phyloP scores from a whole-genome alignment of 1,284 basidiomycete genomes.

The Irpex rosettiformis region DNA sequence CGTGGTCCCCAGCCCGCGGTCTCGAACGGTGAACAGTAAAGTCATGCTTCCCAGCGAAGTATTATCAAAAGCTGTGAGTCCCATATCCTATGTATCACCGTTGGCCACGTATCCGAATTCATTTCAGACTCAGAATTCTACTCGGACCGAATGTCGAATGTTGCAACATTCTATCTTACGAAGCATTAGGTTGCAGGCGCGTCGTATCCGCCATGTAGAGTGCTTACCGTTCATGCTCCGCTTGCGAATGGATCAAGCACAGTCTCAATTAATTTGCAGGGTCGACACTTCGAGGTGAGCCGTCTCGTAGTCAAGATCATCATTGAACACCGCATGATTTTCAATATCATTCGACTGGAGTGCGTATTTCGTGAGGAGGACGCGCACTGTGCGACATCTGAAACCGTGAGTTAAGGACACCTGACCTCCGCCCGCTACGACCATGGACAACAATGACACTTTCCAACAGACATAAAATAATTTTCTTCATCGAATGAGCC shows the following conservation, averaged over 20 bases:
- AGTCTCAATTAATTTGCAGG: neutral
- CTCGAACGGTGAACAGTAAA: no score
- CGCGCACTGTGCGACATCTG: neutral
- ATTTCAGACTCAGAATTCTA: no score
- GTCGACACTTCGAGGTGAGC: neutral
- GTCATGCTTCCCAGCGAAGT: no score
- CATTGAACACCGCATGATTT: neutral
- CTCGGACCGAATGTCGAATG: neutral
- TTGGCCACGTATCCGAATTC: no score
- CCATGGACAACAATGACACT: no score
- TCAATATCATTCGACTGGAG: neutral
- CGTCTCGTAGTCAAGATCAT: neutral
- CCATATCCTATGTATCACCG: neutral
- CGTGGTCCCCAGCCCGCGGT: no score
- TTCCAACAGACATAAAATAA: no score
- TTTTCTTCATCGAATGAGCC: no score
- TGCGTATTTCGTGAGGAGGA: neutral
- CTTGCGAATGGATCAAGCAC: neutral
- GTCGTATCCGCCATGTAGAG: neutral
- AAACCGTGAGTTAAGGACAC: neutral
- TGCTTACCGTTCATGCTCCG: neutral
- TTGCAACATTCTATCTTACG: neutral
- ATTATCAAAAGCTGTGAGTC: neutral
- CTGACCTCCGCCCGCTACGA: no score
- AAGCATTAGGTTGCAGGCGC: no score